Evolutionary conservation across 164 flowering plant species (phyloP), one percentile per base, ranked within the genome.

Genomic region (Chimonanthus salicifolius): DNA sequence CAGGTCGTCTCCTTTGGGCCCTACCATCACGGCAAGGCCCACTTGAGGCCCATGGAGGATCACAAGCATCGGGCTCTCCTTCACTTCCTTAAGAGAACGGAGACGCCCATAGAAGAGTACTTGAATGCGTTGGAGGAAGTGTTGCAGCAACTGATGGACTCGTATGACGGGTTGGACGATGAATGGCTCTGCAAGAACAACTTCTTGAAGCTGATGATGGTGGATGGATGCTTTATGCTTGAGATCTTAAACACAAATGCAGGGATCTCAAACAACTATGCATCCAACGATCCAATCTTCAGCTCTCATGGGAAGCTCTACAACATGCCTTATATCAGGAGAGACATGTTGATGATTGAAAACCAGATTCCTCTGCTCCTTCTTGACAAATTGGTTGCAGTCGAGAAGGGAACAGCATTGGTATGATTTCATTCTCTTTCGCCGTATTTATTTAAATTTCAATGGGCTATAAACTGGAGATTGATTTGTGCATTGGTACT

Each of bases 301-400:
- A 87, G 90, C 78, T 6, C 64, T 50, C 92, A 86, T 49, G 89
- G 89, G 0, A 82, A 70, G 85, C 75, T 85, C 16, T 70, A 88
- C 58, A 71, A 78, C 49, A 75, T 86, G 78, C 90, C 88, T 2
- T 78, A 78, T 48, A 69, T 89, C 64, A 81, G 72, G 77, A 83
- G 89, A 7, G 92, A 89, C 71, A 87, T 87, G 90, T 58, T 89
- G 54, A 82, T 86, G 89, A 82, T 89, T 8, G 87, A 89, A 76
- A 89, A 89, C 69, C 92, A 89, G 70, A 74, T 87, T 49, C 92
- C 92, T 0, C 77, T 89, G 75, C 72, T 79, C 46, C 77, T 85
- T 58, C 84, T 88, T 6, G 68, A 82, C 33, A 81, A 47, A 58
- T 71, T 87, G 44, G 44, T 82, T 21, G 71, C 74, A 18, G 83